Evolutionary conservation across 2,329 filamentous ascomycete species (phyloP).

Genomic region (Cercospora sojina): DNA sequence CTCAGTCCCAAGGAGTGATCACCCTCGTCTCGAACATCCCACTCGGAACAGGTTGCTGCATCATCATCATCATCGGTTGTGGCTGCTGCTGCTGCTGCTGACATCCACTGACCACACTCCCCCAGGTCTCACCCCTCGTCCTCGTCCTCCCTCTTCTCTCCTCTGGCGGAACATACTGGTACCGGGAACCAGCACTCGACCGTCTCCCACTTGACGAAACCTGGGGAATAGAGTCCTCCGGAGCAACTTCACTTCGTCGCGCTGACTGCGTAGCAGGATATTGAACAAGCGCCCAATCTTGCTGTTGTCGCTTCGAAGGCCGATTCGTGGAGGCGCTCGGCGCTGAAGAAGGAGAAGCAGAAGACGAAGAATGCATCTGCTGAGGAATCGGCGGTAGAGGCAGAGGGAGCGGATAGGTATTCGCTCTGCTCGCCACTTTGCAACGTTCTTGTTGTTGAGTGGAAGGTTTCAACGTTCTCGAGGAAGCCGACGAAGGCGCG

Average conservation of each 20-base stretch:
- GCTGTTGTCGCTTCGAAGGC: not conserved
- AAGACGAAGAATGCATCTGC: not conserved
- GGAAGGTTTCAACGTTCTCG: not conserved
- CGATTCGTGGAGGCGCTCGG: not conserved
- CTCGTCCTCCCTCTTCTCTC: conserved; percentile 15
- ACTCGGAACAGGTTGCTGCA: not conserved
- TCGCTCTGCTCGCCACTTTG: not conserved
- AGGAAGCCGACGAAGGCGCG: not conserved
- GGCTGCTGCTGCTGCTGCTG: not conserved
- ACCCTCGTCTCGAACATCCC: conserved; percentile 11
- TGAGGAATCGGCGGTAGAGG: not conserved
- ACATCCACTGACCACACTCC: not conserved
- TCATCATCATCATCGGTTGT: not conserved
- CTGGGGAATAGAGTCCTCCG: conserved; percentile 14
- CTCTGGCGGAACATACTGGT: conserved; percentile 4
- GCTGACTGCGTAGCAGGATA: not conserved
- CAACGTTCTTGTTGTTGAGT: not conserved
- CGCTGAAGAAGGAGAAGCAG: not conserved
- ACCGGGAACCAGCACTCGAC: not conserved
- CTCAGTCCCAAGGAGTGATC: conserved; percentile 6
- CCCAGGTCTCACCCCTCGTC: conserved; percentile 5
- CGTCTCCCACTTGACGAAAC: not conserved
- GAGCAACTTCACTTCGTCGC: not conserved
- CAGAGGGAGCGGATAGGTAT: not conserved
- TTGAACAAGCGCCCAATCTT: not conserved